Percentiles rank a stretch among this genome's conserved stretches.
Evolutionary conservation across 2,329 filamentous ascomycete genomes (phyloP).

Genomic region (Coleophoma eucalyptorum): DNA sequence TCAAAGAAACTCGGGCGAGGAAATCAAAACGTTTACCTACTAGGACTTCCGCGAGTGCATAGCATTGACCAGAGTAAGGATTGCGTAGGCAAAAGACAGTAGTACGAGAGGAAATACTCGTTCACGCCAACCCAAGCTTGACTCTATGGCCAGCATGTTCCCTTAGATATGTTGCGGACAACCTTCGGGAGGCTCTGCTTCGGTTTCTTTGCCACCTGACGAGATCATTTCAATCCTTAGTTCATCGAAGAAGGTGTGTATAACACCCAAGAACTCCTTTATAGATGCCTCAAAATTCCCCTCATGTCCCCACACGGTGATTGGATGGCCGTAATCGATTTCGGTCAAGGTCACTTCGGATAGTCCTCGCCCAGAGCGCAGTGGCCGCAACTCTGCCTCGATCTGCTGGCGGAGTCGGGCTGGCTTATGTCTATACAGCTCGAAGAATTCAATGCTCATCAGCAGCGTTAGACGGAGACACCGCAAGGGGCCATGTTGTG

Average conservation of each 20-base stretch:
- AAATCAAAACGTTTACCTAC: no score
- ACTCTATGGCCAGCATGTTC: no score
- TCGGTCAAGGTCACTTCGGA: background rate
- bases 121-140: no score
- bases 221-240: background rate
- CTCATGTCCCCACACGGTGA: background rate
- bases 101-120: no score
- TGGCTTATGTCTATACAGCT: background rate
- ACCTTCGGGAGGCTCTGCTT: no score
- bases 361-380: background rate
- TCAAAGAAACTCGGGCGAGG: no score
- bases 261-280: background rate
- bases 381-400: background rate
- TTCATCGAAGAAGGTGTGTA: background rate
- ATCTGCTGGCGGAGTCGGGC: background rate
- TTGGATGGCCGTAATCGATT: background rate
- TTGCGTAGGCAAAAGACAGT: no score
- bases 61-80: no score
- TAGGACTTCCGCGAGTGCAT: no score
- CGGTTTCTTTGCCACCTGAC: background rate
- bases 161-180: no score
- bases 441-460: slow-evolving; percentile 1
- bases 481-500: background rate
- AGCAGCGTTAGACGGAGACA: background rate
- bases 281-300: background rate